These are phyloP conservation scores for Nakazawaea peltata DNA, from an alignment of 805 yeast species.

Conservation along the genomic window DNA sequence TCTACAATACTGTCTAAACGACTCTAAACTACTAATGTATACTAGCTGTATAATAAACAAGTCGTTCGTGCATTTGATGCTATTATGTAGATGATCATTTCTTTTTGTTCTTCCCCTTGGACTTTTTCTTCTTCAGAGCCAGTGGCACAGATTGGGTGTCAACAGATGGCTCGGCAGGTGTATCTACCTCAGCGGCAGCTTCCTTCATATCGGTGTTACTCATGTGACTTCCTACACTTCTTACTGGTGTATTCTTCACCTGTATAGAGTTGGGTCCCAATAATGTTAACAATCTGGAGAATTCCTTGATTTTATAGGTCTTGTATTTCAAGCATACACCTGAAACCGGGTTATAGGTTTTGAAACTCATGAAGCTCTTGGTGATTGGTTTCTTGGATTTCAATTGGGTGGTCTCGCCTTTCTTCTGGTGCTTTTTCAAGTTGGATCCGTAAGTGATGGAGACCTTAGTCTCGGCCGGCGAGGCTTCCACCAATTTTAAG, in stretches of 20 bases:
- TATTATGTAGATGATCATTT: no score
- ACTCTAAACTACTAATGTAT: not conserved
- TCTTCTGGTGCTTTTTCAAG: conserved; percentile 17
- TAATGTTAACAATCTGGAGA: conserved; percentile 63
- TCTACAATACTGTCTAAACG: no score
- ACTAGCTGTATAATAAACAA: not conserved
- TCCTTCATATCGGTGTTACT: conserved; percentile 4
- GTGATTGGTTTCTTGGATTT: conserved; percentile 11
- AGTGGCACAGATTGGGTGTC: no score
- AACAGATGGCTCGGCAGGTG: no score
- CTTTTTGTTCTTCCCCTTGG: conserved; percentile 6
- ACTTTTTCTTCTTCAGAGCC: conserved; percentile 1
- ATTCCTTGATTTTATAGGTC: conserved; percentile 61
- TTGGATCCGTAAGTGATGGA: conserved; percentile 21
- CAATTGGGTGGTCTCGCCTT: conserved; percentile 12
- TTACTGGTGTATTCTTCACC: conserved; percentile 17
- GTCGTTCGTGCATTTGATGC: no score
- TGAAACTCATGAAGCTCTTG: conserved; percentile 36
- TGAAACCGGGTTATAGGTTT: conserved; percentile 54
- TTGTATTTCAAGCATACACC: conserved; percentile 54
- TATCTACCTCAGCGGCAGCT: no score
- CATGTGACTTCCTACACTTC: conserved; percentile 10
- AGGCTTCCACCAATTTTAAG: conserved; percentile 18
- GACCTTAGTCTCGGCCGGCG: conserved; percentile 21
- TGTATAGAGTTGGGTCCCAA: conserved; percentile 63